phyloP scores from a whole-genome alignment of 306 rosid species.

The Acacia confusa region DNA sequence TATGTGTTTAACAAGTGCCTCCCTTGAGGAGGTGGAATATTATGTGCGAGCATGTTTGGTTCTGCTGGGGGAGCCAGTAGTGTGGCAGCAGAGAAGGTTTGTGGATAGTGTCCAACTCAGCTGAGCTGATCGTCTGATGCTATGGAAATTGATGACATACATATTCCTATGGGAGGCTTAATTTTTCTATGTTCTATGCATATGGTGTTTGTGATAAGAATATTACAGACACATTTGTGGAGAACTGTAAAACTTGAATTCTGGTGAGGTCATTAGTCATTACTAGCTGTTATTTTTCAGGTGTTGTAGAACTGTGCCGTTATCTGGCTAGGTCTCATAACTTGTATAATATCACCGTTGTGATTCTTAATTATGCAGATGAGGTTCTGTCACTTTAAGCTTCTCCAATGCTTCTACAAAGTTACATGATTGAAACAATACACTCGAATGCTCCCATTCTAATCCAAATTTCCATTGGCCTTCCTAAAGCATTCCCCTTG shows the following conservation, averaged over 20 bases:
- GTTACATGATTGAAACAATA: background rate
- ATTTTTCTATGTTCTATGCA: background rate
- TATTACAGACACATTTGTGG: background rate
- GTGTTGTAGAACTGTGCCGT: background rate
- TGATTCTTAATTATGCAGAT: background rate
- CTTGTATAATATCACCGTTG: background rate
- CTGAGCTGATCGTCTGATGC: background rate
- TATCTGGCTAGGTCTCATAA: background rate
- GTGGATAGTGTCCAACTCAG: background rate
- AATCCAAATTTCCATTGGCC: too few species aligned
- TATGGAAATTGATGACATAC: background rate
- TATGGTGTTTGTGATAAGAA: background rate
- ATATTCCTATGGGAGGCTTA: background rate
- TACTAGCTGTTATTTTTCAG: background rate
- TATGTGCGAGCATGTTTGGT: background rate
- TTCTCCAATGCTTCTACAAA: background rate
- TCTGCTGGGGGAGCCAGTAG: background rate
- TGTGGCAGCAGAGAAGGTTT: background rate
- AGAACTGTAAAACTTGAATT: background rate
- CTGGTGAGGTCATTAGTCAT: background rate
- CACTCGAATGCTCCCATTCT: background rate
- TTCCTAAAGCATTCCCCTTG: too few species aligned
- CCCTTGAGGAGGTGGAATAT: background rate
- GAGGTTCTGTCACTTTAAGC: background rate
- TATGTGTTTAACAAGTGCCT: conserved; percentile 27